These are phyloP conservation scores for Podosphaera xanthii DNA, from an alignment of 2,329 filamentous ascomycete species.

Conservation along the genomic window DNA sequence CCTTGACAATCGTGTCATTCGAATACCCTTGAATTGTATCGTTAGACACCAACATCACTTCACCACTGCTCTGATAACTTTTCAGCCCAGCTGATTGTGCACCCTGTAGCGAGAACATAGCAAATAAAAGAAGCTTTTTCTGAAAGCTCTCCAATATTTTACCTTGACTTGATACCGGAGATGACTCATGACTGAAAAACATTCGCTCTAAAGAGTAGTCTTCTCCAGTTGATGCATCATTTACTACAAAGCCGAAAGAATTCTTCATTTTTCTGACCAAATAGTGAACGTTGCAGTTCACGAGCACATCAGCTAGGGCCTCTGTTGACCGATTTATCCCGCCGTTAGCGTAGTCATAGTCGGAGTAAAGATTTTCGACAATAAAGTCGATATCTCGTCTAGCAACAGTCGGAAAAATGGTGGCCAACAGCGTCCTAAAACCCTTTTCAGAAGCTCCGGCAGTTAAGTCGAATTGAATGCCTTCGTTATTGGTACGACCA, in stretches of 20 bases:
- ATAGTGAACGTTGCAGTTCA: not conserved
- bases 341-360: not conserved
- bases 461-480: too few relatives aligned
- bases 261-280: not conserved
- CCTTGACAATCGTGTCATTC: not conserved
- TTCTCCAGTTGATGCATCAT: not conserved
- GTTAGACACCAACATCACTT: not conserved
- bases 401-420: not conserved
- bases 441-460: too few relatives aligned
- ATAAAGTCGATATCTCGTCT: not conserved
- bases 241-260: not conserved
- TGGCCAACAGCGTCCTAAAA: too few relatives aligned
- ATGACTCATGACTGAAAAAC: too few relatives aligned
- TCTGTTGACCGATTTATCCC: not conserved
- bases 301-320: not conserved
- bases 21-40: not conserved
- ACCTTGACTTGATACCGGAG: too few relatives aligned
- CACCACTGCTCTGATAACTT: not conserved
- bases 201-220: not conserved
- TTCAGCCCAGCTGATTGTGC: not conserved
- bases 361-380: not conserved
- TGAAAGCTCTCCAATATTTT: not conserved
- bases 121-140: not conserved
- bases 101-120: not conserved
- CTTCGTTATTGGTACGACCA: not conserved